Percentiles rank a stretch among this genome's conserved stretches.
Evolutionary conservation across 116 monocot genomes (phyloP).

Genomic region (Papilionanthe hybrid): DNA sequence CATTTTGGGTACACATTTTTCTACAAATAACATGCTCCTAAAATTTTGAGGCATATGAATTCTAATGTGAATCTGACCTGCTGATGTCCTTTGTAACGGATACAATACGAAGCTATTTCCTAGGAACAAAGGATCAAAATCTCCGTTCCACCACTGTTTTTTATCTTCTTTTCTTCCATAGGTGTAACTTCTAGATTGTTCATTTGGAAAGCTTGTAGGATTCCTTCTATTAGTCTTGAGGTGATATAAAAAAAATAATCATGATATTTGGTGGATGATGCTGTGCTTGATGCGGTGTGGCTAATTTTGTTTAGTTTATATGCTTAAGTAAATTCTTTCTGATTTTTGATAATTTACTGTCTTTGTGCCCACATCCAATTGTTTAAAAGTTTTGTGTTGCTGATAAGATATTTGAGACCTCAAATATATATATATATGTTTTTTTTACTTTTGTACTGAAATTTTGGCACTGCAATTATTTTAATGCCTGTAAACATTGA

Average conservation of each 20-base stretch:
- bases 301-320: background rate
- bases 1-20: no score
- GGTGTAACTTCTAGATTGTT: background rate
- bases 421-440: background rate
- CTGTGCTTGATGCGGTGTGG: background rate
- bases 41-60: no score
- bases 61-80: no score
- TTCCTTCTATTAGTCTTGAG: background rate
- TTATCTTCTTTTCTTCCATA: background rate
- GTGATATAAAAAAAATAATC: background rate
- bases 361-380: background rate
- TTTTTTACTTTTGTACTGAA: background rate
- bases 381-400: background rate
- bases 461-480: background rate
- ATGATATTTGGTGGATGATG: background rate
- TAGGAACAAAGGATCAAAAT: background rate
- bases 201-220: background rate
- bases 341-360: constrained; percentile 1
- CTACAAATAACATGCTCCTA: no score
- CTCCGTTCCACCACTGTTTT: background rate
- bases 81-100: background rate
- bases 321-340: background rate
- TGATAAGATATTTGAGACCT: background rate
- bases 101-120: background rate
- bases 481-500: background rate